Percentiles rank a stretch among this genome's conserved stretches.
phyloP scores from a whole-genome alignment of 805 yeast genomes.

The Pichia thaimueangensis region DNA sequence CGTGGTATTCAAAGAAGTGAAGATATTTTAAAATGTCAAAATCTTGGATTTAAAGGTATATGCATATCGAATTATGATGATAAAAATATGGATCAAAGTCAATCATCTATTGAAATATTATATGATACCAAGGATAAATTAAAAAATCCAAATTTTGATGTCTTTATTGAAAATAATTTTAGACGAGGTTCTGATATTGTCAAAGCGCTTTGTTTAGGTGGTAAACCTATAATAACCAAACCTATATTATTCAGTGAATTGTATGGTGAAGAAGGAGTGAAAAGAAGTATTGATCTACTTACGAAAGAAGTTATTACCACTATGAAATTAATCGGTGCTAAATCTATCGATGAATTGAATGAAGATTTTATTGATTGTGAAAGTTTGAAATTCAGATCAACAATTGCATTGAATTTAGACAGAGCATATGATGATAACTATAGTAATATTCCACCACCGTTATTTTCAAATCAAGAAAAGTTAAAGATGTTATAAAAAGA shows the following conservation, averaged over 20 bases:
- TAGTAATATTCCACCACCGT: conserved; percentile 30
- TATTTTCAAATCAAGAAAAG: conserved; percentile 12
- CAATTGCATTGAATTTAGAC: conserved; percentile 45
- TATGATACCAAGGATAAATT: conserved; percentile 45
- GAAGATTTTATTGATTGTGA: conserved; percentile 47
- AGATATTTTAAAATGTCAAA: conserved; percentile 54
- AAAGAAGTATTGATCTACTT: conserved; percentile 51
- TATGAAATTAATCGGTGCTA: conserved; percentile 60
- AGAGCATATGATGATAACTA: conserved; percentile 46
- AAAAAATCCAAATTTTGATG: conserved; percentile 43
- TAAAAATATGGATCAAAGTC: conserved; percentile 57
- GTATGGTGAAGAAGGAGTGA: conserved; percentile 73
- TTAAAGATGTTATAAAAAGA: conserved; percentile 5
- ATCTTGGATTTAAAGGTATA: conserved; percentile 55
- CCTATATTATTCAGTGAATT: conserved; percentile 73
- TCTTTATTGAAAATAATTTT: conserved; percentile 44
- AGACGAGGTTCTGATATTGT: conserved; percentile 38
- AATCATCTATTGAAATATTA: conserved; percentile 56
- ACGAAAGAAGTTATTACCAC: conserved; percentile 51
- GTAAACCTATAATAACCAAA: conserved; percentile 61
- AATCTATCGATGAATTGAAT: conserved; percentile 26
- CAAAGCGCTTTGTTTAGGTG: conserved; percentile 40
- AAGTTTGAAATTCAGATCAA: conserved; percentile 50
- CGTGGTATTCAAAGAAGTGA: conserved; percentile 67
- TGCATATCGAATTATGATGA: conserved; percentile 74